Base-by-base conservation (phyloP, 495 filamentous ascomycete genomes). In the Annulohypoxylon bovei region DNA sequence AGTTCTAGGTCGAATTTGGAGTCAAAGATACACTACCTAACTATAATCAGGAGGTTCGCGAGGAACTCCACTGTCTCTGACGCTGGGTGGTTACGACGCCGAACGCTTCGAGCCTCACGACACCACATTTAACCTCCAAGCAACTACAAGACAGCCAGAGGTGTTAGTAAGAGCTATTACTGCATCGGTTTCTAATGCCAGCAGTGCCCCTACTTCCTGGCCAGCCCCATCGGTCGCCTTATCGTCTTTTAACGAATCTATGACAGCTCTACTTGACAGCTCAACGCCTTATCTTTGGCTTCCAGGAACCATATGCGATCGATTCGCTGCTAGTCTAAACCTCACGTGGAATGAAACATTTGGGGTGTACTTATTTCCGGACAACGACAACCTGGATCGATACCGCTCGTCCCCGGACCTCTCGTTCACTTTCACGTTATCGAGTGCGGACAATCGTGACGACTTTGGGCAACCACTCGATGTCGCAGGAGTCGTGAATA, bases 221-320 rank as follows among this genome's bases (percentile, higher is more conserved):
- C 78, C 78, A 4, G 70, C 75, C 2, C 75, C 81, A 6, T 67
- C 75, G 1, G 70, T 72, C 12, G 35, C 80, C 8, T 77, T 89
- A 6, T 77, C 81, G 12, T 63, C 62, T 20, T 81, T 82, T 71
- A 77, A 81, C 40, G 83, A 85, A 66, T 81, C 81, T 14, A 78
- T 86, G 14, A 76, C 74, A 12, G 86, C 86, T 27, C 76, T 85
- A 55, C 89, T 93, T 63, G 90, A 93, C 70, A 88, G 88, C 14
- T 88, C 88, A 3, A 89, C 90, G 1, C 88, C 90, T 1, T 88
- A 86, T 62, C 81, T 92, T 0, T 92, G 89, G 89, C 83, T 93
- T 2, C 90, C 90, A 2, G 74, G 78, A 32, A 72, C 76, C 11
- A 83, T 88, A n/a, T 92, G 90, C 75, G 79, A 87, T 22, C 79